These are phyloP conservation scores for Rhodotorula toruloides DNA, from an alignment of 768 basidiomycete genomes.

Conservation along the genomic window DNA sequence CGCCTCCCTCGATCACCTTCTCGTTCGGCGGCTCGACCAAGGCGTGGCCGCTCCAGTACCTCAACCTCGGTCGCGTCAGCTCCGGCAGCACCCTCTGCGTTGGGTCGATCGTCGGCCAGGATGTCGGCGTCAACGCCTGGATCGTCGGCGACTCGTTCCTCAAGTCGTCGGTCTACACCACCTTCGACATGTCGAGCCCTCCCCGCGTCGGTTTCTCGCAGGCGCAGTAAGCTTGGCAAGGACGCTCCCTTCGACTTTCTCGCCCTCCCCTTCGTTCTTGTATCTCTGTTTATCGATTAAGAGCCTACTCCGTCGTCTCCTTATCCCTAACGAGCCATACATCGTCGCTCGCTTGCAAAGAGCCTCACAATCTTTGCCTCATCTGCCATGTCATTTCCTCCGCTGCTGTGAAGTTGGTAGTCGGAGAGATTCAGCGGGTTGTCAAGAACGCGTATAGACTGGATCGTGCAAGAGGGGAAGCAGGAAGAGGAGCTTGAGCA, in stretches of 20 bases:
- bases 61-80: constrained; percentile 50
- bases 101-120: constrained; percentile 37
- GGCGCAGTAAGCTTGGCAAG: neutral
- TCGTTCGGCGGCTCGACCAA: constrained; percentile 51
- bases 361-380: too few species aligned
- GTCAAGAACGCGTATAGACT: too few species aligned
- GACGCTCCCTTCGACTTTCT: neutral
- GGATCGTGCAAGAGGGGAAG: too few species aligned
- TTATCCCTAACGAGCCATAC: constrained; percentile 3
- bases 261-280: neutral
- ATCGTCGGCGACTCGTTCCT: constrained; percentile 39
- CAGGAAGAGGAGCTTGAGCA: too few species aligned
- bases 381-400: too few species aligned
- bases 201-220: constrained; percentile 39
- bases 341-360: constrained; percentile 17
- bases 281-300: too few species aligned
- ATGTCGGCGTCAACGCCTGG: constrained; percentile 31
- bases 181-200: too few species aligned
- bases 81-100: constrained; percentile 28
- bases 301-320: neutral
- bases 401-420: too few species aligned
- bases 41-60: constrained; percentile 50
- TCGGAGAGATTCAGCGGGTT: too few species aligned
- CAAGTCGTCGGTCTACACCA: neutral
- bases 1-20: constrained; percentile 49